These are phyloP conservation scores for Podila epigama DNA, from an alignment of 192 early-diverging fungal genomes.

Conservation along the genomic window DNA sequence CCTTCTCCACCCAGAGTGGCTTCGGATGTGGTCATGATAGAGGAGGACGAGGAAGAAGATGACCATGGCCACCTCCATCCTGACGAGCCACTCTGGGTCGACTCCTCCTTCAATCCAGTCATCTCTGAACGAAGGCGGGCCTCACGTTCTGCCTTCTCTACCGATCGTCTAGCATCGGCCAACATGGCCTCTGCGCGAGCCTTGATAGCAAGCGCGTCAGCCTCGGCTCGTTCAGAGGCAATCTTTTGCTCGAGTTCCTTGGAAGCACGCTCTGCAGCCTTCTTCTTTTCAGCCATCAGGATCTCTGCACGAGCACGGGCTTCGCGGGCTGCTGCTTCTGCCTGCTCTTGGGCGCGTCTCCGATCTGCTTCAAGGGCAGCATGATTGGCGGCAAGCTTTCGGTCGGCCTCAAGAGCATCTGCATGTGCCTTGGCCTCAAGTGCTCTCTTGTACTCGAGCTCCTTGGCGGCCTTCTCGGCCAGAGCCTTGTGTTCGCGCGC, in stretches of 20 bases:
- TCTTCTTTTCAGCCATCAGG: constrained; percentile 8
- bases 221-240: constrained; percentile 11
- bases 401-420: neutral
- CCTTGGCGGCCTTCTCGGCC: neutral
- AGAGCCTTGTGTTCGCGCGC: constrained; percentile 1
- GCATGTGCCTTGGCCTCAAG: constrained; percentile 1
- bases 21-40: neutral
- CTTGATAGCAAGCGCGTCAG: constrained; percentile 11
- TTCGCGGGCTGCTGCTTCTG: constrained; percentile 11
- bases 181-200: constrained; percentile 9
- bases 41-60: neutral
- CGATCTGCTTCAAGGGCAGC: neutral
- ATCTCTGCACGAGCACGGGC: constrained; percentile 11
- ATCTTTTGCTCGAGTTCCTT: constrained; percentile 8
- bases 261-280: neutral
- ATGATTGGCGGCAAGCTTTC: neutral
- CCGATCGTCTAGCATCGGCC: constrained; percentile 1
- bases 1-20: neutral
- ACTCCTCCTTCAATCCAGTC: neutral
- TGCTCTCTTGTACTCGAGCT: constrained; percentile 2
- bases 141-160: neutral
- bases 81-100: neutral
- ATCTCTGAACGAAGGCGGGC: neutral
- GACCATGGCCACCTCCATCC: constrained; percentile 42
- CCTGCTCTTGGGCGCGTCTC: constrained; percentile 1